Base-by-base conservation (phyloP, 192 early-diverging fungal genomes). In the Rhizophlyctis rosea region DNA sequence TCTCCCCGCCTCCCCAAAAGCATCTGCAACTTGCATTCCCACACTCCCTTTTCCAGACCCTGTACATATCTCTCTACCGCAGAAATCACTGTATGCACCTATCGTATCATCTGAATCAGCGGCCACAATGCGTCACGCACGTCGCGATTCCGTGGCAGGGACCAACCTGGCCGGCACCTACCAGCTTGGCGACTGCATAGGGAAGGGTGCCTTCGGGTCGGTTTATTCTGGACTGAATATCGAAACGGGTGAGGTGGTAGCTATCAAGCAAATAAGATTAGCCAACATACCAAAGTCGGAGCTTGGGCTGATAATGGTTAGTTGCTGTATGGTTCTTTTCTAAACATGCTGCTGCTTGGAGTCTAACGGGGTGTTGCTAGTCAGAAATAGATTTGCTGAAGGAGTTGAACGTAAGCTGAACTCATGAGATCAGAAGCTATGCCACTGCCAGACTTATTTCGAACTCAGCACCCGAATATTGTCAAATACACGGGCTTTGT, bases 311-410 rank as follows among this genome's bases (percentile, higher is more conserved):
- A 71, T 80, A 27, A 80, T 77, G 78, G 77, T 79, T 33, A 16
- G 61, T 28, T 36, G 23, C 23, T 48, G 25, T 23, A 25, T 23
- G 50, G 50, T 13, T 9, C 25, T 18, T 13, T 52, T 52, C 50
- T 13, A 52, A 24, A n/a, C n/a, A n/a, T n/a, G n/a, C 11, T 7
- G 24, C 50, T 24, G 50, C 50, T 7, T 13, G 7, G 50, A 24
- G 24, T 7, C 16, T 52, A 7, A 25, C 27, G 30, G 4, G 24
- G n/a, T 33, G 47, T 72, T 14, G 3, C 34, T 56, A 80, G 78
- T 54, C 65, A 7, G 78, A 80, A 52, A 80, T 80, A 32, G 78
- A 80, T 33, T 53, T 80, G 32, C 60, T 80, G 21, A 80, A 80
- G 36, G 68, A 76, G 57, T 52, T 80, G 16, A 60, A 80, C 54